Evolutionary conservation across 2,329 filamentous ascomycete species (phyloP), one percentile per base, ranked within the genome.

Genomic region (Lachnellula arida): DNA sequence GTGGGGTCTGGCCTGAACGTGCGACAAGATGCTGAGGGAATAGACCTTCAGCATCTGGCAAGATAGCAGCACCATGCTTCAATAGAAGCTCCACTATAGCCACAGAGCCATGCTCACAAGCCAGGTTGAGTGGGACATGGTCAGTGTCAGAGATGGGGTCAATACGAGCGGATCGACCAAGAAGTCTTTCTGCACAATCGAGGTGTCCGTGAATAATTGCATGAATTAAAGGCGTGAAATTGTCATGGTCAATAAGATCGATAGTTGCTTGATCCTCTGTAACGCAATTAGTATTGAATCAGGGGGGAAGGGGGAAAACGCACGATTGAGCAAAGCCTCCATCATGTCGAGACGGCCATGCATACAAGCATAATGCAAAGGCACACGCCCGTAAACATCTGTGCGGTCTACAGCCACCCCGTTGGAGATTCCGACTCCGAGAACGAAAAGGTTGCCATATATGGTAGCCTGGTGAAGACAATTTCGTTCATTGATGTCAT

Each of bases 1-100:
- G 80, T 1, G 91, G 88, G 0, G 85, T 88, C 67, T 92, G 86
- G 2, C 91, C 91, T 32, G 93, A 94, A 54, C 94, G 83, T 23
- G 94, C 93, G 19, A 97, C 93, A 35, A 97, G 81, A 73, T 99
- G 94, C 70, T 97, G 94, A n/a, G 94, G 94, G 69, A 90, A 99
- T 11, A 99, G 78, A 1, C 94, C 94, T 76, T 99, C 94, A 2
- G 94, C 94, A 73, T 99, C 94, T 8, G 94, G 87, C n/a, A 97
- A 77, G 57, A 99, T 87, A 55, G 83, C 80, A 5, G 93, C 91
- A 8, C 87, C 85, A 63, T 89, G 85, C 65, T 89, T 86, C 50
- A 99, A 78, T 1, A 99, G 82, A 58, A 96, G 79, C 68, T 92
- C 86, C 15, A 96, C 90, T 57, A 96, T 93, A 14, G 86, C 82